Base-by-base conservation (phyloP, 169 alveolate genomes). In the Miamiensis avidus region DNA sequence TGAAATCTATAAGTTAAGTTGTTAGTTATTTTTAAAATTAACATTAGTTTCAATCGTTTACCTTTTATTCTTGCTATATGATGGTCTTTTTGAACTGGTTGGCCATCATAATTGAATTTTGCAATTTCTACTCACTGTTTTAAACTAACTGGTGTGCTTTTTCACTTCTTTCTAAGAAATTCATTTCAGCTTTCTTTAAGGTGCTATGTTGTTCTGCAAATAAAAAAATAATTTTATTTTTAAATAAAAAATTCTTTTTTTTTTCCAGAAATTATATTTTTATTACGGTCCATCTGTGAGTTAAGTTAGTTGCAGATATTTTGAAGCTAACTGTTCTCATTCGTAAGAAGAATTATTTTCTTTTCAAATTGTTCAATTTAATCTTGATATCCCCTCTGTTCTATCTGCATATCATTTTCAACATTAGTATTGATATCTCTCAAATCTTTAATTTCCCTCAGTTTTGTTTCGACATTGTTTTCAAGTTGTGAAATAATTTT, bases 81-180 rank as follows among this genome's bases (percentile, higher is more conserved):
- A 77, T 77, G 31, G 31, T 77, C 0, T 30, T 77, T 77, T 77
- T 77, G 27, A 77, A 77, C 25, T 77, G 74, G 33, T 77, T 77
- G 6, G 74, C 82, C 82, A 77, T 77, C 82, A 77, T 33, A 27
- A 77, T 77, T 20, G 82, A 77, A 11, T 77, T 77, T 72, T 77
- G 33, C 64, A 77, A 77, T 77, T 77, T 77, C n/a, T 77, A 33
- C 27, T 77, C 72, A 29, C 33, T 77, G n/a, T 77, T 72, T 33
- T 69, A 32, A 27, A 77, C 1, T 1, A 77, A 25, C 64, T 28
- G 31, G 26, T 64, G 15, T 0, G 72, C 28, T 25, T 77, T 25
- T 15, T 77, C 72, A 33, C 74, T 69, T 77, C 72, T 77, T 27
- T 77, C 64, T 28, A 77, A 31, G 25, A 77, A n/a, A 77, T 64